Base-by-base conservation (phyloP, 495 filamentous ascomycete genomes). In the Penicillium mononematosum region DNA sequence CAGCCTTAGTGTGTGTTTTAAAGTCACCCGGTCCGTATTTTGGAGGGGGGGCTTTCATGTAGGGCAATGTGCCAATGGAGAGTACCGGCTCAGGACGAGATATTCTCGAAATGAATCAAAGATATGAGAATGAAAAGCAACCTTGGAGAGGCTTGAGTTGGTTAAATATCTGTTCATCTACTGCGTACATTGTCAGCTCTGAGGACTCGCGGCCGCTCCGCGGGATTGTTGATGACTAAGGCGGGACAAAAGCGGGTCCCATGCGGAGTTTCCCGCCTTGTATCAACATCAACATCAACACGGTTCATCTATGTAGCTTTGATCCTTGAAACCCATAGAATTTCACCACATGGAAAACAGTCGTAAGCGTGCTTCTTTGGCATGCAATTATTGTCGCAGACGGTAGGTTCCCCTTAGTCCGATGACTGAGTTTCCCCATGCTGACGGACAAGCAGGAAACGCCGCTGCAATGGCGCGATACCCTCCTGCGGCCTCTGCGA, bases 391-490 rank as follows among this genome's bases (percentile, higher is more conserved):
- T 45, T 53, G 50, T 45, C 41, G 50, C 1, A 53, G 41, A 17
- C 25, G 41, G 50, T 45, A 34, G 6, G 41, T 11, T 10, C 12
- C 2, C 12, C 12, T 17, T 20, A 7, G 5, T 6, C 43, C n/a
- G 1, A 16, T 43, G 4, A 14, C 38, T 11, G n/a, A 16, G 16
- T 42, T 14, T 14, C 9, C 41, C 8, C 0, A 45, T 11, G 39
- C 27, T 53, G 39, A 53, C 12, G 34, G 4, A 51, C 11, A 16
- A 36, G 3, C n/a, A 53, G 50, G n/a, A 53, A 53, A 45, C 50
- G 50, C n/a, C 50, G 50, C 50, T 53, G 50, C 41, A 53, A 53
- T 34, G 41, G 50, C 5, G 50, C 19, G 39, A 20, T 53, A n/a
- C 50, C 50, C 17, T 45, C 50, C 2, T 53, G 50, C 14, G 24